phyloP scores from a whole-genome alignment of 2,329 filamentous ascomycete species.

The Knufia petricola region DNA sequence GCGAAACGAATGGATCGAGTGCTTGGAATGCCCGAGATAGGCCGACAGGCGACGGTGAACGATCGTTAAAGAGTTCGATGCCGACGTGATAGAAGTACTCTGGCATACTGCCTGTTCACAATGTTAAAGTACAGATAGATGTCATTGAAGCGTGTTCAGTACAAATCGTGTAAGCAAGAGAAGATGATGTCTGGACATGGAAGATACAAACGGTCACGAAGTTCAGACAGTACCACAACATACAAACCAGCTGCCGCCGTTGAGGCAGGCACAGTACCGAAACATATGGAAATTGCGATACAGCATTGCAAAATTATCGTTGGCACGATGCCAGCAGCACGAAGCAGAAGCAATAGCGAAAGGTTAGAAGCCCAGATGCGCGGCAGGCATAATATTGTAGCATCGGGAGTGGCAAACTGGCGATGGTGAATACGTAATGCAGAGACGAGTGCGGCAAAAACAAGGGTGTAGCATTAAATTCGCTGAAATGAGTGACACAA shows the following conservation, averaged over 20 bases:
- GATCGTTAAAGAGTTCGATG: constrained; percentile 47
- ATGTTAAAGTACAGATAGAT: background rate
- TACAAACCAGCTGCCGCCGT: background rate
- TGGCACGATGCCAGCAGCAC: no score
- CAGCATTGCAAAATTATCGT: no score
- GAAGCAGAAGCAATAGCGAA: no score
- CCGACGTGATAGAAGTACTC: constrained; percentile 55
- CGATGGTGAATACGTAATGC: no score
- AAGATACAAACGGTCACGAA: background rate
- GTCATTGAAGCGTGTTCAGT: no score
- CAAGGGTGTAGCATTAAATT: background rate
- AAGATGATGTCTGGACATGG: no score
- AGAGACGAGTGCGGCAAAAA: background rate
- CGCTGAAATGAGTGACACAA: constrained; percentile 1
- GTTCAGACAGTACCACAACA: background rate
- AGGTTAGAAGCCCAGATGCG: no score
- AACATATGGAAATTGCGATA: background rate
- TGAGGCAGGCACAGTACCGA: background rate
- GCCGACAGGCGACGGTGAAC: constrained; percentile 12
- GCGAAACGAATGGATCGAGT: constrained; percentile 18
- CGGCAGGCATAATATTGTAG: no score
- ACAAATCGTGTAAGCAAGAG: no score
- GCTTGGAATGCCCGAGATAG: constrained; percentile 17
- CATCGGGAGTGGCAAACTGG: background rate
- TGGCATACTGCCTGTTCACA: constrained; percentile 39